These are phyloP conservation scores for Hansenula sp. DNA, from an alignment of 1,139 yeast species.

Conservation along the genomic window DNA sequence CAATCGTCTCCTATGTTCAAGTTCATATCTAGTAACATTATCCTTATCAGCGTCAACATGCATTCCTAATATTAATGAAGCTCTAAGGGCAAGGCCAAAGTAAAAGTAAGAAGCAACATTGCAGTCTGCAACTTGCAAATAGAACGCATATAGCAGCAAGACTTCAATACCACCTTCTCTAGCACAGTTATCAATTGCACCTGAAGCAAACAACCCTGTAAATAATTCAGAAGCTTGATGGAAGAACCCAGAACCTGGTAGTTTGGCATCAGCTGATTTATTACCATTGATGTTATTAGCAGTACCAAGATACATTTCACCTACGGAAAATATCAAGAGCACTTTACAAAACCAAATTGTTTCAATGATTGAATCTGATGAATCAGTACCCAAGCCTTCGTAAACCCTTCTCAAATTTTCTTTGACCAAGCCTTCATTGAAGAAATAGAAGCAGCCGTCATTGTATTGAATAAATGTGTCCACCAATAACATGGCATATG, in stretches of 20 bases:
- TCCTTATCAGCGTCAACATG: conserved; percentile 81
- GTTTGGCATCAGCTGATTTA: conserved; percentile 33
- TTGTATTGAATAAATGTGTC: conserved; percentile 76
- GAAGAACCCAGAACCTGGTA: conserved; percentile 77
- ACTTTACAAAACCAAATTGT: conserved; percentile 82
- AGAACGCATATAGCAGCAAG: conserved; percentile 71
- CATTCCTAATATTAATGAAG: conserved; percentile 74
- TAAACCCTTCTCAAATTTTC: conserved; percentile 60
- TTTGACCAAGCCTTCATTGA: conserved; percentile 76
- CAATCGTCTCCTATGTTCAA: conserved; percentile 76
- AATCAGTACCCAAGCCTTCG: conserved; percentile 29
- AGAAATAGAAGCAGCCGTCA: conserved; percentile 83
- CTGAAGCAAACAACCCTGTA: conserved; percentile 72
- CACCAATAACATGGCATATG: conserved; percentile 70
- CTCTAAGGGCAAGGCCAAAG: conserved; percentile 73
- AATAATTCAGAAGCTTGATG: conserved; percentile 73
- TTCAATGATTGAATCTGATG: conserved; percentile 56
- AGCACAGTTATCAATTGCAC: conserved; percentile 73
- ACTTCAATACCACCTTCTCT: conserved; percentile 85
- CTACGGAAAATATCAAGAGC: conserved; percentile 71
- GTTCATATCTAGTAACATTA: conserved; percentile 55
- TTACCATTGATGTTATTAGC: conserved; percentile 46
- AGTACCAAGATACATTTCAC: conserved; percentile 82
- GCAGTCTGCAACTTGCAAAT: conserved; percentile 81
- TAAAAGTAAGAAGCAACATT: conserved; percentile 79